phyloP scores from a whole-genome alignment of 2,329 filamentous ascomycete species.

The Colletotrichum cereale region DNA sequence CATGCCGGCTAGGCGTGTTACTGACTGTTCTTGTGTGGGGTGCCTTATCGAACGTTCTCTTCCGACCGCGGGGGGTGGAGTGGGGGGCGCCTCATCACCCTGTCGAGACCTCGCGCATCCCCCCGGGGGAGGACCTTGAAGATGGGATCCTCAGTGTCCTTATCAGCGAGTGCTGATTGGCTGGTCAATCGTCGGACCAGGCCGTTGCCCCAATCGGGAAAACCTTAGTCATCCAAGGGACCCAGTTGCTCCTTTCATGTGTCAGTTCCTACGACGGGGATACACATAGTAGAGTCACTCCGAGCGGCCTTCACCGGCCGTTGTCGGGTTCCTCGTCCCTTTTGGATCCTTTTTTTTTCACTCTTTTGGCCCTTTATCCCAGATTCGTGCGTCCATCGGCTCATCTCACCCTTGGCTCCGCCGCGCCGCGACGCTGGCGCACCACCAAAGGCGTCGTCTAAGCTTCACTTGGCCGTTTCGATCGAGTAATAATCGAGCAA shows the following conservation, averaged over 20 bases:
- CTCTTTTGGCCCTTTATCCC: neutral
- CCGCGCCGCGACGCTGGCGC: slow-evolving; percentile 9
- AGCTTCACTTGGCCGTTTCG: slow-evolving; percentile 49
- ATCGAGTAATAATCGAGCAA: slow-evolving; percentile 64
- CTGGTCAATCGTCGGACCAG: slow-evolving; percentile 12
- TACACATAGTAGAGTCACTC: neutral
- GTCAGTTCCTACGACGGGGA: neutral
- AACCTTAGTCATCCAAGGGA: slow-evolving; percentile 24
- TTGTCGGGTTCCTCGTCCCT: slow-evolving; percentile 15
- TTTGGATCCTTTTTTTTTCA: neutral
- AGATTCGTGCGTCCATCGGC: slow-evolving; percentile 11
- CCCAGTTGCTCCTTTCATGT: no score
- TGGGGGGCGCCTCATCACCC: neutral
- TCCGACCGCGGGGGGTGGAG: no score
- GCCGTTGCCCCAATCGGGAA: slow-evolving; percentile 32
- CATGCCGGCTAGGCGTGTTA: neutral
- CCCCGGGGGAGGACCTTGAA: slow-evolving; percentile 36
- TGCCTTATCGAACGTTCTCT: slow-evolving; percentile 29
- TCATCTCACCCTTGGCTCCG: neutral
- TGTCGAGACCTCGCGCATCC: slow-evolving; percentile 14
- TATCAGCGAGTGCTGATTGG: slow-evolving; percentile 38
- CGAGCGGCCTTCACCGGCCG: slow-evolving; percentile 21
- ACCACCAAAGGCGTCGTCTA: slow-evolving; percentile 13
- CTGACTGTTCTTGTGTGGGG: slow-evolving; percentile 25
- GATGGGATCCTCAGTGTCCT: slow-evolving; percentile 30